These are phyloP conservation scores for Jimgerdemannia lactiflua DNA, from an alignment of 192 early-diverging fungal species.

Conservation along the genomic window DNA sequence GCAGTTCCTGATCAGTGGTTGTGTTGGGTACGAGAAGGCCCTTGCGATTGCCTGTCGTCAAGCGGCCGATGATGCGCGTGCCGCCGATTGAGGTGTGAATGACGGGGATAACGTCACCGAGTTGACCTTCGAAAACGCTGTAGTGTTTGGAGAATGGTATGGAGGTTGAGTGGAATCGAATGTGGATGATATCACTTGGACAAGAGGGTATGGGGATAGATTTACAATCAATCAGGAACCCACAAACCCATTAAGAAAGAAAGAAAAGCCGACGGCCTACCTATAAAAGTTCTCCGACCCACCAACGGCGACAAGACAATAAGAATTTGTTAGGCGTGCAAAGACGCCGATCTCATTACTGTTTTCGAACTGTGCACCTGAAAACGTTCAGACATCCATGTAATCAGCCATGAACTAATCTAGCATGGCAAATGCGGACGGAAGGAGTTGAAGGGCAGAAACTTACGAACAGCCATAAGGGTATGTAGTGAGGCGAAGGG, in stretches of 20 bases:
- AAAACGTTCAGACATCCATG: not conserved
- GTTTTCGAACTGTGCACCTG: slow-evolving; percentile 98
- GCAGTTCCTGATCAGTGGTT: slow-evolving; percentile 97
- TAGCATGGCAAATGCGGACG: not conserved
- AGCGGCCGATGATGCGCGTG: slow-evolving; percentile 93
- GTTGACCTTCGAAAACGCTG: slow-evolving; percentile 93
- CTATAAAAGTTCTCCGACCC: slow-evolving; percentile 99
- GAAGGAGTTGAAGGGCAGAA: not conserved
- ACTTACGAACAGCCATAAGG: not conserved
- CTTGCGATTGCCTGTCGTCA: slow-evolving; percentile 92
- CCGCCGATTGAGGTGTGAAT: slow-evolving; percentile 97
- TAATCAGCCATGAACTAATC: not conserved
- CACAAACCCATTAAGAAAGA: not conserved
- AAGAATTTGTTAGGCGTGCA: slow-evolving; percentile 95
- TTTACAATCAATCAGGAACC: no score
- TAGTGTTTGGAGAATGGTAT: no score
- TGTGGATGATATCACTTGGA: slow-evolving; percentile 1
- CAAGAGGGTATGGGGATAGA: not conserved
- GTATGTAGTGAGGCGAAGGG: no score
- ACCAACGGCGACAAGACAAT: slow-evolving; percentile 95
- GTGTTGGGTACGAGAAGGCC: slow-evolving; percentile 93
- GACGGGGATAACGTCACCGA: slow-evolving; percentile 93
- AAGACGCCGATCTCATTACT: slow-evolving; percentile 99
- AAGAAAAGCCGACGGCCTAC: slow-evolving; percentile 27
- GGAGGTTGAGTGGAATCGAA: not conserved